Evolutionary conservation across 768 basidiomycete species (phyloP).

Genomic region (Mycena vulgaris): DNA sequence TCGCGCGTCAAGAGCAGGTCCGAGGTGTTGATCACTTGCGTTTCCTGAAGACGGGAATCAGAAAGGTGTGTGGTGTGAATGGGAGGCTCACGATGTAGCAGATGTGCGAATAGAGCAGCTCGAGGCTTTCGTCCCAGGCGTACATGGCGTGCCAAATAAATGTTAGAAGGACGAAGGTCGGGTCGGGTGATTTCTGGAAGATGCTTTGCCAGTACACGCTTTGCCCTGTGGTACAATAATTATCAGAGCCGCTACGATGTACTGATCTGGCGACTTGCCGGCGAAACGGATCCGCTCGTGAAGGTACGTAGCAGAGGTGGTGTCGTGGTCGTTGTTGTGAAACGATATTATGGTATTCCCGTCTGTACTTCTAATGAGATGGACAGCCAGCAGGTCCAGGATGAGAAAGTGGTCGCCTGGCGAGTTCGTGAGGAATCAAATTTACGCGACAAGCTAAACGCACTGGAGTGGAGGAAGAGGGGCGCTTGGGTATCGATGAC

Average conservation of each 20-base stretch:
- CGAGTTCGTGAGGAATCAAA: not conserved
- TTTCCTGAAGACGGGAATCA: constrained; percentile 56
- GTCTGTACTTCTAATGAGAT: constrained; percentile 60
- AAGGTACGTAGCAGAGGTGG: constrained; percentile 59
- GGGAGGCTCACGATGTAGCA: constrained; percentile 58
- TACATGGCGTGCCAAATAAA: constrained; percentile 75
- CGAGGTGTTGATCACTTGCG: constrained; percentile 58
- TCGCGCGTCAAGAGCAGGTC: constrained; percentile 65
- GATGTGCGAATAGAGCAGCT: constrained; percentile 67
- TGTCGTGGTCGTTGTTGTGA: constrained; percentile 56
- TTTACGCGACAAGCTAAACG: not conserved
- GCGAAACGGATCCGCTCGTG: constrained; percentile 66
- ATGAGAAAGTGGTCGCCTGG: constrained; percentile 53
- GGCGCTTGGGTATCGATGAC: constrained; percentile 37
- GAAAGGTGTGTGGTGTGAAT: not conserved
- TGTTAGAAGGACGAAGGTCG: constrained; percentile 69
- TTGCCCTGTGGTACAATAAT: constrained; percentile 50
- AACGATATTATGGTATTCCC: constrained; percentile 67
- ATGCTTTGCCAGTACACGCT: constrained; percentile 65
- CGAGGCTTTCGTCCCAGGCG: constrained; percentile 74
- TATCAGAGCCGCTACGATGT: no score
- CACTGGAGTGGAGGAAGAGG: constrained; percentile 29
- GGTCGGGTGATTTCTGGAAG: constrained; percentile 60
- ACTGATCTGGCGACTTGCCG: constrained; percentile 43
- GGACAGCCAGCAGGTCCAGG: constrained; percentile 64